Evolutionary conservation across 768 basidiomycete genomes (phyloP), one percentile per base, ranked within the genome.

Genomic region (Collybiopsis confluens): DNA sequence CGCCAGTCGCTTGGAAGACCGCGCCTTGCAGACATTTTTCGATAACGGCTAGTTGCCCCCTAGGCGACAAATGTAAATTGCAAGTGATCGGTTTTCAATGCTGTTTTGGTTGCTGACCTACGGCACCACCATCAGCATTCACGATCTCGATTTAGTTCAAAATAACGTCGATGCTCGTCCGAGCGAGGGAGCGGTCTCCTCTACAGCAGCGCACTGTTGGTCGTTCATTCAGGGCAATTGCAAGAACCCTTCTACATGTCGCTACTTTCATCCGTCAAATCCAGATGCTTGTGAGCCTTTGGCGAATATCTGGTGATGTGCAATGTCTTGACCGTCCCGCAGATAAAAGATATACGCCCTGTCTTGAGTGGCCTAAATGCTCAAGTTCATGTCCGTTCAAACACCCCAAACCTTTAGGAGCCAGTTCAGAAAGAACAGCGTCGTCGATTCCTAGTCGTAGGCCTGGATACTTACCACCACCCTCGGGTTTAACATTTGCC

Each of bases 21-120:
- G 61, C 67, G 9, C 68, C 73, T 5, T 78, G 74, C 58, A 68
- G 68, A 47, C 70, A 74, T 56, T 75, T 73, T 60, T 57, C 70
- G 46, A 70, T 72, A 49, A 72, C 73, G 58, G 62, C 67, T 20
- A 74, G 73, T 69, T 78, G 75, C 59, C 75, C 72, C 2, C 60
- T 69, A 13, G 76, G 73, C 15, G 66, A 70, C 33, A 58, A 65
- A 6, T 78, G 74, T 57, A 68, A 61, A 55, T 75, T 76, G 78
- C 77, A 61, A 59, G 73, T 61, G 27, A 4, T 49, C 49, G 30
- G 42, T 57, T 43, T 28, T 30, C 48, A 16, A 26, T 24, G 23
- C 30, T 35, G 4, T 16, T 18, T 45, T n/a, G n/a, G n/a, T n/a
- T n/a, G n/a, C n/a, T n/a, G 21, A 9, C 59, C 45, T 62, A 61